These are phyloP conservation scores for Aphanomyces stellatus DNA, from an alignment of 352 stramenopile genomes.

Conservation along the genomic window DNA sequence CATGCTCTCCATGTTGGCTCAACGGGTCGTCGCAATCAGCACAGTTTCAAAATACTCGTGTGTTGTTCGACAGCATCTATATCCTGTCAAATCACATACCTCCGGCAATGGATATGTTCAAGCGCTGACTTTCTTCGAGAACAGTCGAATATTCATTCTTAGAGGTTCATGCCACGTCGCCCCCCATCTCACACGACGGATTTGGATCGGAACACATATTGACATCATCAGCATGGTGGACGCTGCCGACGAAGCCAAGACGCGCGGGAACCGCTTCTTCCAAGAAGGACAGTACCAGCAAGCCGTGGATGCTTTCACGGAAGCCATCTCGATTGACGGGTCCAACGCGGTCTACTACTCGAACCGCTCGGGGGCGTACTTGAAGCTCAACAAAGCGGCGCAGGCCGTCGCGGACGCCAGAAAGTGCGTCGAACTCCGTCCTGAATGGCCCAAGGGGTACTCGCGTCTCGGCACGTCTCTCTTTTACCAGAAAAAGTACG, in stretches of 20 bases:
- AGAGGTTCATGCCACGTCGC: too few relatives aligned
- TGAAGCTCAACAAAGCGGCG: constrained; percentile 63
- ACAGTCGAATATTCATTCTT: too few relatives aligned
- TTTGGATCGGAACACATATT: too few relatives aligned
- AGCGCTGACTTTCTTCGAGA: too few relatives aligned
- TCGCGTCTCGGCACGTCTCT: constrained; percentile 74
- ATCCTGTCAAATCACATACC: too few relatives aligned
- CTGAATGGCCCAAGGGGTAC: constrained; percentile 81
- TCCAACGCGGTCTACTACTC: constrained; percentile 23
- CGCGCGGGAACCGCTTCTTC: constrained; percentile 79
- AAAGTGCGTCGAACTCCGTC: constrained; percentile 62
- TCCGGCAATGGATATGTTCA: too few relatives aligned
- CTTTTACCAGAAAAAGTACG: constrained; percentile 48
- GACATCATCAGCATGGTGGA: neutral
- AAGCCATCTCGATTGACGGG: constrained; percentile 60
- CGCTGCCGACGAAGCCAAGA: constrained; percentile 76
- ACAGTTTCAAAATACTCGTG: too few relatives aligned
- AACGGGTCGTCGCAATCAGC: too few relatives aligned
- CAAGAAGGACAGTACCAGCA: constrained; percentile 52
- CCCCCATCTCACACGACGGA: too few relatives aligned
- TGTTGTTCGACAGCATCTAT: too few relatives aligned
- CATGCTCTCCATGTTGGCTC: too few relatives aligned
- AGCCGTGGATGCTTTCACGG: constrained; percentile 60
- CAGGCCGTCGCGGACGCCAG: constrained; percentile 70
- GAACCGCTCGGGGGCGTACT: constrained; percentile 77